phyloP scores from a whole-genome alignment of 441 rosid genomes.

The Erodium moschatum region DNA sequence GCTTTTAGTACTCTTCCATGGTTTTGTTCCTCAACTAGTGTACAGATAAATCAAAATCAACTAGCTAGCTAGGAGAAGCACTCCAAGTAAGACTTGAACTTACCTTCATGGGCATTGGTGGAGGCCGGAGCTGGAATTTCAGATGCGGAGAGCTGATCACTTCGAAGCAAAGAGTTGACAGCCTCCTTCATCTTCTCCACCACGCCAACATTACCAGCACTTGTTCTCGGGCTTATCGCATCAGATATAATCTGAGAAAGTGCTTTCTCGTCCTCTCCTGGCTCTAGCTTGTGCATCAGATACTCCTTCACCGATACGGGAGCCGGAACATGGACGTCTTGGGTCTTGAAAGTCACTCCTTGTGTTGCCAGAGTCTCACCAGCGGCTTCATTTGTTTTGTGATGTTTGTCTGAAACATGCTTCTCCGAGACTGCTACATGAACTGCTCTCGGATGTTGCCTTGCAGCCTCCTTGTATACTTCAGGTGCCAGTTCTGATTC shows the following conservation, averaged over 20 bases:
- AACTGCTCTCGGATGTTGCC: slow-evolving; percentile 50
- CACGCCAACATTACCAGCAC: slow-evolving; percentile 33
- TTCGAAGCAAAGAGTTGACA: slow-evolving; percentile 41
- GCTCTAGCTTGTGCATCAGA: slow-evolving; percentile 56
- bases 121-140: neutral
- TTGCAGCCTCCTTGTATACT: slow-evolving; percentile 41
- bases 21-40: slow-evolving; percentile 46
- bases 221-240: slow-evolving; percentile 53
- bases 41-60: slow-evolving; percentile 5
- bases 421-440: slow-evolving; percentile 42
- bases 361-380: slow-evolving; percentile 34
- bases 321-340: slow-evolving; percentile 33
- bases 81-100: too few species aligned
- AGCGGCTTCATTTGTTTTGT: too few species aligned
- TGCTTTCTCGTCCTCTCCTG: slow-evolving; percentile 72
- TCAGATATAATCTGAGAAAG: slow-evolving; percentile 63
- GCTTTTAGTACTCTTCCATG: slow-evolving; percentile 48
- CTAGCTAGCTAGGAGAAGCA: too few species aligned
- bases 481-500: slow-evolving; percentile 83
- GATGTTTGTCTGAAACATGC: too few species aligned
- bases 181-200: slow-evolving; percentile 45
- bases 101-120: too few species aligned
- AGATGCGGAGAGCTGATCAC: slow-evolving; percentile 24
- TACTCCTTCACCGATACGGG: slow-evolving; percentile 56
- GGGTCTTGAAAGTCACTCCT: slow-evolving; percentile 41